Percentiles rank a stretch among this genome's conserved stretches.
phyloP scores from a whole-genome alignment of 2,329 filamentous ascomycete genomes.

The Paramyrothecium sp. region DNA sequence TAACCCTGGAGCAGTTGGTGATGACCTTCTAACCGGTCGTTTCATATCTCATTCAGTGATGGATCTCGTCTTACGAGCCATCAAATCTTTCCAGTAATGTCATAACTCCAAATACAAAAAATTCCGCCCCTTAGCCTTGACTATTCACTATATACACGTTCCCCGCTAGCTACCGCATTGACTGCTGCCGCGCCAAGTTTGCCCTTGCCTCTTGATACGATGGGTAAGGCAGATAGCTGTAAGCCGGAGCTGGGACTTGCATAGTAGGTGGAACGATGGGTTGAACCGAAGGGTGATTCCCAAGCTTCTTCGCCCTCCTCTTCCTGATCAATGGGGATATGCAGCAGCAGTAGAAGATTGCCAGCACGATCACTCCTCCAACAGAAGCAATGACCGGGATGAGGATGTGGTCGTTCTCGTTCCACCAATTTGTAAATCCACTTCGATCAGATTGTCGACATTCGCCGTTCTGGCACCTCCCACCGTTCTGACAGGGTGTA shows the following conservation, averaged over 20 bases:
- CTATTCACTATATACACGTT: no score
- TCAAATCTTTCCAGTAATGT: no score
- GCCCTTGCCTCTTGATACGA: no score
- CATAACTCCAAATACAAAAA: no score
- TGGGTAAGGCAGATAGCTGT: no score
- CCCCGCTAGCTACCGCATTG: no score
- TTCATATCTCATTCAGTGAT: no score
- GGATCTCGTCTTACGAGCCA: no score
- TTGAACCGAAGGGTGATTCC: background rate
- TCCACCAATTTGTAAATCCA: slow-evolving; percentile 20
- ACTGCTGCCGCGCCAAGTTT: no score
- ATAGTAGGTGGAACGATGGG: background rate
- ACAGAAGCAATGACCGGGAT: slow-evolving; percentile 75
- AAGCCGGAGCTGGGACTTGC: no score
- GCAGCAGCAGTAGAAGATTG: slow-evolving; percentile 61
- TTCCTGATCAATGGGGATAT: background rate
- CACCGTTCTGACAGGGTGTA: slow-evolving; percentile 80
- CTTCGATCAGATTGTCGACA: slow-evolving; percentile 70
- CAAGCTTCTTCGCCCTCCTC: background rate
- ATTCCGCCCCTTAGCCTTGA: no score
- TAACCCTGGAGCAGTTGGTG: background rate
- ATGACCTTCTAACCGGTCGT: background rate
- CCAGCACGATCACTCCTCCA: slow-evolving; percentile 70
- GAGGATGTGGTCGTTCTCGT: slow-evolving; percentile 77
- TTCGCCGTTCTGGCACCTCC: slow-evolving; percentile 73